Conservation (phyloP, 441 rosid genomes). For the Oxalis stricta region DNA sequence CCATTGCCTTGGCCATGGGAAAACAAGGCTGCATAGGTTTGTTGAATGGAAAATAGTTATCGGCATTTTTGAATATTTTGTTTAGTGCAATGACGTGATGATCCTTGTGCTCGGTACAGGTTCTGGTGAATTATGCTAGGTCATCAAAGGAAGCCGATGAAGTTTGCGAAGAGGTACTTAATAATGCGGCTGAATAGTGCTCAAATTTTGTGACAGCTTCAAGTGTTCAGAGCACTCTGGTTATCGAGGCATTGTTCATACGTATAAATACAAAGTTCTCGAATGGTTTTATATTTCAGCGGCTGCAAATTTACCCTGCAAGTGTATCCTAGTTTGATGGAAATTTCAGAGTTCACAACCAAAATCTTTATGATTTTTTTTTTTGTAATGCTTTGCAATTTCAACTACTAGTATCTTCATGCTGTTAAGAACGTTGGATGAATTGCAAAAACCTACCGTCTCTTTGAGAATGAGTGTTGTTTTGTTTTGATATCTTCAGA, state of each 20-base stretch:
- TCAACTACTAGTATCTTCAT: no score
- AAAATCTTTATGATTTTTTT: no score
- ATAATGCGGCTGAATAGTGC: not conserved
- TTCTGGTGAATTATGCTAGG: slow-evolving; percentile 85
- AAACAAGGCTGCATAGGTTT: slow-evolving; percentile 90
- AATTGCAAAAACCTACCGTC: slow-evolving; percentile 1
- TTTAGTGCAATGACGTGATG: not conserved
- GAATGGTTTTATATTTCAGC: no score
- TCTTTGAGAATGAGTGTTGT: not conserved
- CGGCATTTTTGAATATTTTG: not conserved
- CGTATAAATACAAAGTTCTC: no score
- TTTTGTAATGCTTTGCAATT: no score
- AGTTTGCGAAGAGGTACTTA: slow-evolving; percentile 60
- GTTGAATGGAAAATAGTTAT: no score
- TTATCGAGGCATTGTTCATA: no score
- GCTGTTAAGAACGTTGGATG: not conserved
- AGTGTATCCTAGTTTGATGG: no score
- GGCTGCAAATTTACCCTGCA: no score
- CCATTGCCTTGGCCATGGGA: slow-evolving; percentile 73
- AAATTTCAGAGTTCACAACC: no score
- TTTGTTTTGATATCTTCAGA: slow-evolving; percentile 28
- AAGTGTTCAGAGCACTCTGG: no score
- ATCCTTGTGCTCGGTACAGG: slow-evolving; percentile 31
- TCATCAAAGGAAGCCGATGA: slow-evolving; percentile 91
- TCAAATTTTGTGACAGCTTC: not conserved